Evolutionary conservation across 768 basidiomycete species (phyloP).

Genomic region (Exidia glandulosa): DNA sequence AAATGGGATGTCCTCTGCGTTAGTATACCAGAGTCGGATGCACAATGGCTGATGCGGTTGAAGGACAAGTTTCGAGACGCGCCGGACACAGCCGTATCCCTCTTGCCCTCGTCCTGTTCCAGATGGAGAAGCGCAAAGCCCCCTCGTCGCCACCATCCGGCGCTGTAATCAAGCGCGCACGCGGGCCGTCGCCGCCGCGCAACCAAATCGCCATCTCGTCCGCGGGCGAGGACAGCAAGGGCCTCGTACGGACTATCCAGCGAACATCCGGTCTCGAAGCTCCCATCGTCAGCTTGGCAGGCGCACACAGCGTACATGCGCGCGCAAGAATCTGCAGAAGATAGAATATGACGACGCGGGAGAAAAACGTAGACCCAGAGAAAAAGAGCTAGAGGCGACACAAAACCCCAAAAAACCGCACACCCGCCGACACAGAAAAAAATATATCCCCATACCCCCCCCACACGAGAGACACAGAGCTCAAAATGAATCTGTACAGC

Average conservation of each 20-base stretch:
- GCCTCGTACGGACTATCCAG: constrained; percentile 73
- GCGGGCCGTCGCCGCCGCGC: constrained; percentile 39
- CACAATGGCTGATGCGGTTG: no score
- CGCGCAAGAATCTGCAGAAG: not conserved
- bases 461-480: not conserved
- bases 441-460: constrained; percentile 56
- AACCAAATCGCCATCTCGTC: constrained; percentile 74
- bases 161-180: constrained; percentile 51
- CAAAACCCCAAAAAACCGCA: constrained; percentile 87
- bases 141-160: not conserved
- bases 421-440: constrained; percentile 84
- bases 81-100: not conserved
- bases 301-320: constrained; percentile 75
- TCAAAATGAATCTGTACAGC: constrained; percentile 30
- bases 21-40: no score
- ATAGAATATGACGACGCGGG: not conserved
- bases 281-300: constrained; percentile 83
- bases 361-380: constrained; percentile 57
- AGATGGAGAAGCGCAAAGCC: not conserved
- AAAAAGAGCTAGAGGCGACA: constrained; percentile 85
- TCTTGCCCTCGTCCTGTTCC: not conserved
- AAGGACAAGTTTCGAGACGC: no score
- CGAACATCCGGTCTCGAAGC: constrained; percentile 90
- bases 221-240: constrained; percentile 62
- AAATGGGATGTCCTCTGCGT: no score